Evolutionary conservation across 192 early-diverging fungal genomes (phyloP).

Genomic region (Cladochytrium replicatum): DNA sequence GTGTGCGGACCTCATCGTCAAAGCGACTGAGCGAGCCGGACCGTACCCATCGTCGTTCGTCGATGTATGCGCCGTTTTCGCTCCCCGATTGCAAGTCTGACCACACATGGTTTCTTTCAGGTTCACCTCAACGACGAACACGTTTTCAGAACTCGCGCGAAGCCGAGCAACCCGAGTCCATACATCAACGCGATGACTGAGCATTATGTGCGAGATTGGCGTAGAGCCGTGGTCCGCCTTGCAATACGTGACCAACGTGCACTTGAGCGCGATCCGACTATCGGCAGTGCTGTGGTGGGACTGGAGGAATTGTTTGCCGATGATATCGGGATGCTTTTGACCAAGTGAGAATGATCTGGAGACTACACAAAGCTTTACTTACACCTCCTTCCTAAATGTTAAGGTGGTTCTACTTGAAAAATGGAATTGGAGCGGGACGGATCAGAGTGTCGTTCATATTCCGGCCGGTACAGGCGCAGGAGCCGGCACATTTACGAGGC

Average conservation of each 20-base stretch:
- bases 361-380: too few species aligned
- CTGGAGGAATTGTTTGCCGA: constrained; percentile 10
- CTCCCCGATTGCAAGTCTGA: too few species aligned
- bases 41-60: constrained; percentile 17
- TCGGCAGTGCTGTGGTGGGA: constrained; percentile 12
- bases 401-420: constrained; percentile 12
- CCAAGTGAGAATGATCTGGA: too few species aligned
- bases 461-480: constrained; percentile 8
- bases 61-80: constrained; percentile 2
- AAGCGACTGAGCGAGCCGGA: constrained; percentile 16
- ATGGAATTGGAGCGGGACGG: constrained; percentile 18
- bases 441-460: constrained; percentile 11
- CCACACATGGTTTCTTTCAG: background rate
- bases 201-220: constrained; percentile 18
- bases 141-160: constrained; percentile 12
- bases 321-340: constrained; percentile 7
- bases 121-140: constrained; percentile 15
- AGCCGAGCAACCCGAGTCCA: constrained; percentile 17
- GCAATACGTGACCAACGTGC: constrained; percentile 15
- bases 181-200: constrained; percentile 6
- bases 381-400: too few species aligned
- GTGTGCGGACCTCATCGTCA: constrained; percentile 12
- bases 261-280: constrained; percentile 19
- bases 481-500: constrained; percentile 13
- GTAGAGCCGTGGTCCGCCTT: constrained; percentile 5